Evolutionary conservation across 2,329 filamentous ascomycete genomes (phyloP).

Genomic region (Hypoxylon sp.): DNA sequence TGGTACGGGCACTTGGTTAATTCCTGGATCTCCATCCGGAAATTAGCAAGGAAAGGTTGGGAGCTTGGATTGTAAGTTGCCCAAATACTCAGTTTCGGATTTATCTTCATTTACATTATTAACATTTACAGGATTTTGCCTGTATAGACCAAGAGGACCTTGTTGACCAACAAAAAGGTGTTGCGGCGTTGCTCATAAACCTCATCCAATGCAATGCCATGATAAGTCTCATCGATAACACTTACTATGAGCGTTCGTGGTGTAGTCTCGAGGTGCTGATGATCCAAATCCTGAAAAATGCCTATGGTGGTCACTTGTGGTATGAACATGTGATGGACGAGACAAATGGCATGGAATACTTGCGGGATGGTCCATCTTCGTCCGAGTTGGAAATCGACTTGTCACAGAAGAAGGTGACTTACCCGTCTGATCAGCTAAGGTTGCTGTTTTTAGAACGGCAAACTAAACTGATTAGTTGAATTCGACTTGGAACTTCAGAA

Average conservation of each 20-base stretch:
- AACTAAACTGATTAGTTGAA: conserved; percentile 23
- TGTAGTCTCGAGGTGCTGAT: conserved; percentile 54
- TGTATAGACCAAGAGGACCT: conserved; percentile 54
- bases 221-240: conserved; percentile 54
- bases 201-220: conserved; percentile 56
- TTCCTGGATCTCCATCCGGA: conserved; percentile 46
- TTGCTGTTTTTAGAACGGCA: conserved; percentile 47
- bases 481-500: no score
- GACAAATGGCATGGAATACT: not conserved
- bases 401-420: conserved; percentile 34
- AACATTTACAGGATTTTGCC: conserved; percentile 50
- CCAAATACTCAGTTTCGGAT: not conserved
- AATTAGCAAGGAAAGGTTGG: conserved; percentile 40
- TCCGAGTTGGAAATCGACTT: conserved; percentile 19
- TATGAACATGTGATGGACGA: conserved; percentile 43
- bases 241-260: conserved; percentile 54
- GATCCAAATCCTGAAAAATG: conserved; percentile 48
- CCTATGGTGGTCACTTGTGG: conserved; percentile 52
- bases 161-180: conserved; percentile 42
- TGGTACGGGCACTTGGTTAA: conserved; percentile 47
- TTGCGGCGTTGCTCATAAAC: conserved; percentile 53
- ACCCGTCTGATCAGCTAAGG: conserved; percentile 43
- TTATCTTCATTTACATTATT: no score
- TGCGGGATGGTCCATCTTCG: conserved; percentile 21
- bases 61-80: conserved; percentile 50